Evolutionary conservation across 306 rosid species (phyloP), one percentile per base, ranked within the genome.

Genomic region (Corylus heterophylla): DNA sequence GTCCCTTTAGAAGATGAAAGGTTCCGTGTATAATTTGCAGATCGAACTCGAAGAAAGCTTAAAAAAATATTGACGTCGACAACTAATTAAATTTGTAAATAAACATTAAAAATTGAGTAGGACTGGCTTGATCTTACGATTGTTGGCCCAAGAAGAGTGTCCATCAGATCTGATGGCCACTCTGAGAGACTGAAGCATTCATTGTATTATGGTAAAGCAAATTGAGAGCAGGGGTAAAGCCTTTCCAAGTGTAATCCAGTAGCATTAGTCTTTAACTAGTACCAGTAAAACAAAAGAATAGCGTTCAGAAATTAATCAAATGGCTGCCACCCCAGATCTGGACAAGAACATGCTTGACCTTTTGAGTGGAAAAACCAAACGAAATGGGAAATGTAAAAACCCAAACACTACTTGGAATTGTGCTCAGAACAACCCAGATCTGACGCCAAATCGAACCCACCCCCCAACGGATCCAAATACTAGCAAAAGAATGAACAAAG

Each of bases 391-490:
- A 68, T 68, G 72, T 5, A 59, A 66, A 74, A 80, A 74, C 55
- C 48, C 51, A 74, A 80, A 81, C 66, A 35, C 68, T 76, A 78
- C 55, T 64, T 79, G 78, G 77, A 71, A 74, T 71, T 50, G 80
- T 35, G 50, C 49, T 17, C 61, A 29, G 13, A 82, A 79, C 31
- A 75, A 71, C 80, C 83, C 89, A 88, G 97, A 91, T 89, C 97
- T 91, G 87, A 86, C 70, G 47, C 77, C 76, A 10, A 85, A 69
- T 44, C 54, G 2, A 29, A 20, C 25, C 7, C 27, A 25, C 52
- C 29, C 8, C 31, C 50, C 52, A 12, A n/a, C 42, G 48, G 48
- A 47, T 37, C 29, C 12, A 39, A 39, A 39, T 5, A 59, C 37
- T 11, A 22, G 25, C 31, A 59, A 54, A 37, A 50, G 49, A 11